A percentile compares a stretch with the other conserved stretches of the same genome.
These are phyloP conservation scores for Sclerotinia subarctica DNA, from an alignment of 2,329 filamentous ascomycete species.

Conservation along the genomic window DNA sequence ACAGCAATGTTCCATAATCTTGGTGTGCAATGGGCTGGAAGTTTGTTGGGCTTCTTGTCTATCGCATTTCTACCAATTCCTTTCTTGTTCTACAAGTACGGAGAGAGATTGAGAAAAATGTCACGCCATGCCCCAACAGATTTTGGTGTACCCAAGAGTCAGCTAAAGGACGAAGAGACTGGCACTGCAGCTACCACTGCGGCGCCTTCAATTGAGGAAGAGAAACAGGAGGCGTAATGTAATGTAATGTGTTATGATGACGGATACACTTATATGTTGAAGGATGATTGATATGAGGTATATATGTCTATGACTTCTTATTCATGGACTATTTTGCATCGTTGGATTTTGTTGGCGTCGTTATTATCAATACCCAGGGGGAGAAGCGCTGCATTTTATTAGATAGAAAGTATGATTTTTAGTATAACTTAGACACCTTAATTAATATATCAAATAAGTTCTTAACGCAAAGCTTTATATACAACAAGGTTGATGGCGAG, in stretches of 20 bases:
- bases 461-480: not conserved
- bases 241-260: constrained; percentile 8
- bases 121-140: constrained; percentile 25
- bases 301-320: not conserved
- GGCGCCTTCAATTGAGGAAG: not conserved
- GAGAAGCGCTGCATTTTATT: constrained; percentile 10
- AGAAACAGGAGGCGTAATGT: constrained; percentile 9
- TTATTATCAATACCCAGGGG: constrained; percentile 9
- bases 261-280: not conserved
- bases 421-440: not conserved
- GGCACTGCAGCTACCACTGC: constrained; percentile 6
- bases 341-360: constrained; percentile 13
- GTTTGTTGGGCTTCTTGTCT: constrained; percentile 43
- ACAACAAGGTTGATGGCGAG: not conserved
- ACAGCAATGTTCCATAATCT: constrained; percentile 41
- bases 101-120: constrained; percentile 49
- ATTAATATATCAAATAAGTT: not conserved
- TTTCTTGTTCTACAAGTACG: constrained; percentile 51
- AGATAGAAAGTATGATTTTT: not conserved
- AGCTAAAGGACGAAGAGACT: constrained; percentile 12
- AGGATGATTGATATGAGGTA: constrained; percentile 10
- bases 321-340: not conserved
- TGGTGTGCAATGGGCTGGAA: constrained; percentile 42
- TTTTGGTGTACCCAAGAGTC: constrained; percentile 1
- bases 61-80: constrained; percentile 43